Evolutionary conservation across 805 yeast genomes (phyloP), one percentile per base, ranked within the genome.

Genomic region (Starmera caribaea): DNA sequence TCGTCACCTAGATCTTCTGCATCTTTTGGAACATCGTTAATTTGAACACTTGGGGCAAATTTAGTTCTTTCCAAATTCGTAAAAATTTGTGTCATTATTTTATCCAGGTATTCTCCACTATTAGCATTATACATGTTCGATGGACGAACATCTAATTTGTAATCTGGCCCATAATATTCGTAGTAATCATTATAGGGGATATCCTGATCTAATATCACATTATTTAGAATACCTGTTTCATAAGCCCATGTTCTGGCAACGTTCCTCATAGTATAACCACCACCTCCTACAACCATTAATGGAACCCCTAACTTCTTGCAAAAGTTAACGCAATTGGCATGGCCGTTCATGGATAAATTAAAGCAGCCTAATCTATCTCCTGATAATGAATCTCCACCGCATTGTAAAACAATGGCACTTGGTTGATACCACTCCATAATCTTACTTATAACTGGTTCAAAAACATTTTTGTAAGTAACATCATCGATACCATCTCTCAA

Each of bases 121-220:
- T 90, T 90, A 38, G 96, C 96, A 62, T 90, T 90, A 66, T 83
- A 85, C 97, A 90, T 90, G 63, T 90, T 90, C 11, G 94, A 82
- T 11, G 96, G 95, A 47, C 96, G 73, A 37, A 90, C 98, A 57
- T 90, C 96, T 44, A 90, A 72, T 60, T 87, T 81, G 62, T 90
- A 90, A 64, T 90, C 97, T 3, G 98, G 98, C 0, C 97, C 97
- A 61, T 83, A 90, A 66, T 90, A 90, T 63, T 90, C 97, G 64
- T 86, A 90, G 65, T 90, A 90, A 59, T 90, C 97, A 59, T 90
- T 89, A 68, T 87, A 89, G 4, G 97, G 97, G 47, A 79, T 64
- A 28, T 76, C 81, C n/a, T 80, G 63, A 21, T 86, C 84, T 51
- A 90, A 65, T 36, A 80, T 71, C 12, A 81, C 86, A 50, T 85